Conservation (phyloP, 352 stramenopile genomes). For the Globisporangium okanoganense region DNA sequence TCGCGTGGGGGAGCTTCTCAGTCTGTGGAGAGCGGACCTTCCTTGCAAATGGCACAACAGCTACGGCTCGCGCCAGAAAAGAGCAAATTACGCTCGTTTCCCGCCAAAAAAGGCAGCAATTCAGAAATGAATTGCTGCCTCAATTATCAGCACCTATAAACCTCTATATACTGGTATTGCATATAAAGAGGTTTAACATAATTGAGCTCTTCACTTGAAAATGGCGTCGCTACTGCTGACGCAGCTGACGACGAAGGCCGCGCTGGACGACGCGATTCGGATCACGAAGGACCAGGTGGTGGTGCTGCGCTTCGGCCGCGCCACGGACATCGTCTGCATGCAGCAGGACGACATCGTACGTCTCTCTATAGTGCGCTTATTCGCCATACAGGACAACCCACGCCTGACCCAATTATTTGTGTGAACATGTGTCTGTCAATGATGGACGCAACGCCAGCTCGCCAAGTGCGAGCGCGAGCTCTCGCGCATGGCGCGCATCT, state of each 20-base stretch:
- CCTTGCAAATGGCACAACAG: no score
- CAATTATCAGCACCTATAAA: no score
- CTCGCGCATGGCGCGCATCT: slow-evolving; percentile 76
- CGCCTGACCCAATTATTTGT: not conserved
- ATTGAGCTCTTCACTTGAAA: no score
- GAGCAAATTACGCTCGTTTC: no score
- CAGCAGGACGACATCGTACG: slow-evolving; percentile 84
- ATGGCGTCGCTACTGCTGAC: slow-evolving; percentile 80
- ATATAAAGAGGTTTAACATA: no score
- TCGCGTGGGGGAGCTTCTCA: not conserved
- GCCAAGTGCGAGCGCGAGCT: slow-evolving; percentile 72
- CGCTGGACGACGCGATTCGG: slow-evolving; percentile 76
- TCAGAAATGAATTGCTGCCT: no score
- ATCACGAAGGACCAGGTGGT: slow-evolving; percentile 78
- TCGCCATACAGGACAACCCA: not conserved
- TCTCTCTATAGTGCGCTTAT: not conserved
- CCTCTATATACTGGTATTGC: no score
- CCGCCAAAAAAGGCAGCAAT: no score
- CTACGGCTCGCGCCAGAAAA: no score
- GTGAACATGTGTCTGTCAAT: not conserved
- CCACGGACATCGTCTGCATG: slow-evolving; percentile 63
- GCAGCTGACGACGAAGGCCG: slow-evolving; percentile 50
- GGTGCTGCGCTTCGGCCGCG: slow-evolving; percentile 75
- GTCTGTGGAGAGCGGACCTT: no score
- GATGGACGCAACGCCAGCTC: slow-evolving; percentile 32